A percentile compares a stretch with the other conserved stretches of the same genome.
Conservation (phyloP, 148 eudicot genomes). For the Simmondsia chinensis region DNA sequence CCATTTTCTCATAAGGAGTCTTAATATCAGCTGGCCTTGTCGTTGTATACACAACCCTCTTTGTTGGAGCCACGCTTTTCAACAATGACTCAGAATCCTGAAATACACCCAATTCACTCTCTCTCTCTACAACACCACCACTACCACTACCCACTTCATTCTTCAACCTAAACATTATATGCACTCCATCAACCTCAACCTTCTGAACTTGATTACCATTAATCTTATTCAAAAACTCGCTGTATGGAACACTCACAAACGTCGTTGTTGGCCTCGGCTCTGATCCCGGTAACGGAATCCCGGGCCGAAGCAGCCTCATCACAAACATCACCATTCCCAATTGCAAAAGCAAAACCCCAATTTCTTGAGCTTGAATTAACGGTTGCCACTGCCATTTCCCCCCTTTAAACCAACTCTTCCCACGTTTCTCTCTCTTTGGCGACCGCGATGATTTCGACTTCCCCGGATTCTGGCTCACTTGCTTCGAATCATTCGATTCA, state of each 20-base stretch:
- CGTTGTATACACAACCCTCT: conserved; percentile 63
- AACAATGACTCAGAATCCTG: conserved; percentile 60
- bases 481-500: conserved; percentile 33
- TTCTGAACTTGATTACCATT: conserved; percentile 68
- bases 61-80: conserved; percentile 45
- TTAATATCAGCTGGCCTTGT: conserved; percentile 72
- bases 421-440: conserved; percentile 43
- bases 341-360: conserved; percentile 61
- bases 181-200: conserved; percentile 91
- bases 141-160: conserved; percentile 20
- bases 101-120: conserved; percentile 29
- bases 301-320: conserved; percentile 69
- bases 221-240: conserved; percentile 74
- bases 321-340: conserved; percentile 73
- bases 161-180: conserved; percentile 81
- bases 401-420: conserved; percentile 41
- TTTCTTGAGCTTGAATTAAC: conserved; percentile 71
- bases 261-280: conserved; percentile 53
- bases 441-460: conserved; percentile 20
- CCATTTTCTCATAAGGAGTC: conserved; percentile 89
- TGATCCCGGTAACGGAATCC: conserved; percentile 63
- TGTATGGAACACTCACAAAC: conserved; percentile 71
- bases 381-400: conserved; percentile 75
- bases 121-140: conserved; percentile 26
- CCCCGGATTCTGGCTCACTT: conserved; percentile 16